Conservation (phyloP, 2,329 filamentous ascomycete species). For the Fusarium acutatum region DNA sequence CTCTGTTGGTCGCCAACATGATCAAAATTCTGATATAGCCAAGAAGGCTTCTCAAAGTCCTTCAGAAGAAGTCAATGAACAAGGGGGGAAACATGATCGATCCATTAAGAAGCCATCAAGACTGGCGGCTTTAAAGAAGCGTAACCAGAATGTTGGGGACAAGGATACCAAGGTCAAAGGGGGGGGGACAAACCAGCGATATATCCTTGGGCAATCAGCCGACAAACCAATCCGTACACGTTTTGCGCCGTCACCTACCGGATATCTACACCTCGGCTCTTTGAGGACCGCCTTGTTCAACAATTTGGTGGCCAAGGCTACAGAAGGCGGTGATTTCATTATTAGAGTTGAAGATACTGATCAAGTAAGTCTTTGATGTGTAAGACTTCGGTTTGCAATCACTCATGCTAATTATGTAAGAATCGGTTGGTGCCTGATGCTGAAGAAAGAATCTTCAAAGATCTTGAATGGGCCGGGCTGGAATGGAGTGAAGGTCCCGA, state of each 20-base stretch:
- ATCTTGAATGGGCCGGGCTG: constrained; percentile 88
- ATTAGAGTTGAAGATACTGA: constrained; percentile 96
- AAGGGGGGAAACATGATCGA: neutral
- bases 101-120: constrained; percentile 22
- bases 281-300: constrained; percentile 95
- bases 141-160: neutral
- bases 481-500: constrained; percentile 95
- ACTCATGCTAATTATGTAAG: constrained; percentile 52
- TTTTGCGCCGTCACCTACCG: constrained; percentile 95
- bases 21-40: constrained; percentile 1
- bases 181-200: constrained; percentile 25
- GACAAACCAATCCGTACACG: constrained; percentile 68
- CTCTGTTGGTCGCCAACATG: constrained; percentile 13
- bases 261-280: constrained; percentile 91
- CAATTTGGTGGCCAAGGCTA: constrained; percentile 87
- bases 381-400: neutral
- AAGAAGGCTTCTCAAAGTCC: neutral
- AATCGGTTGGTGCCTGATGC: constrained; percentile 83
- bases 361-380: constrained; percentile 63
- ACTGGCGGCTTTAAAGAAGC: constrained; percentile 39
- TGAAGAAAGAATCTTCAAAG: constrained; percentile 78
- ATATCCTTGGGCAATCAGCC: constrained; percentile 55
- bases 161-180: neutral
- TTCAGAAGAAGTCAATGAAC: neutral
- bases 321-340: constrained; percentile 83